A percentile compares a stretch with the other conserved stretches of the same genome.
Conservation (phyloP, 495 filamentous ascomycete species). For the Parathielavia appendiculata region DNA sequence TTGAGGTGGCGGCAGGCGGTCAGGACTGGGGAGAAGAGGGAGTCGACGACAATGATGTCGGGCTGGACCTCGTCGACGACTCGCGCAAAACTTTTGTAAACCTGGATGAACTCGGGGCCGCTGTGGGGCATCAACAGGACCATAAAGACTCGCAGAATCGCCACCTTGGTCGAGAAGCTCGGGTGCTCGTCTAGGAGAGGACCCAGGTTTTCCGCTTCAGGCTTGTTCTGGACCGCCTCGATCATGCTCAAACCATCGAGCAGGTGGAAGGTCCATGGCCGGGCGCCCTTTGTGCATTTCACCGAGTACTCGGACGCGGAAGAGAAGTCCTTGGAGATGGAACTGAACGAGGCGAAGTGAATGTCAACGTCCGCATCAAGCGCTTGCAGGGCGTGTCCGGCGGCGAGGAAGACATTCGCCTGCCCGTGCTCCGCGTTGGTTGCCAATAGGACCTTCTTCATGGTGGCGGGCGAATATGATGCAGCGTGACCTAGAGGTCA, state of each 20-base stretch:
- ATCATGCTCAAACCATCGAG: background rate
- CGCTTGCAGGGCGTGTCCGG: constrained; percentile 42
- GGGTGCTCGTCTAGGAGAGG: background rate
- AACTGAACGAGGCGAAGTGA: constrained; percentile 46
- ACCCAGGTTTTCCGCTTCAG: background rate
- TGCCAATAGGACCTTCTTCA: constrained; percentile 26
- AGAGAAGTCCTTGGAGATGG: constrained; percentile 22
- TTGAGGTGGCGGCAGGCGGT: constrained; percentile 38
- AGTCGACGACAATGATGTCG: constrained; percentile 42
- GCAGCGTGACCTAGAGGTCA: too few species aligned
- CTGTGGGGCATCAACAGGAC: constrained; percentile 29
- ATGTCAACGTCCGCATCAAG: constrained; percentile 34
- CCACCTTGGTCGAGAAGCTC: background rate
- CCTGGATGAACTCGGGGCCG: constrained; percentile 40
- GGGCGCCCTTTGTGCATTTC: constrained; percentile 9
- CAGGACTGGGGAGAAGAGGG: constrained; percentile 41
- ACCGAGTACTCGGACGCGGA: constrained; percentile 9
- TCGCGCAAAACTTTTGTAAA: constrained; percentile 38
- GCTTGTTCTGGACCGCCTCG: background rate
- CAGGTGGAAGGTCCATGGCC: constrained; percentile 7
- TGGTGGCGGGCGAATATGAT: background rate
- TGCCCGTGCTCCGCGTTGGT: constrained; percentile 36
- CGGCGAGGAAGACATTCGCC: constrained; percentile 38
- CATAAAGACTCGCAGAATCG: background rate
- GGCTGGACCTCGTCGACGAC: constrained; percentile 40